Percentiles rank a stretch among this genome's conserved stretches.
phyloP scores from a whole-genome alignment of 2,329 filamentous ascomycete genomes.

The Fusarium mundagurra region DNA sequence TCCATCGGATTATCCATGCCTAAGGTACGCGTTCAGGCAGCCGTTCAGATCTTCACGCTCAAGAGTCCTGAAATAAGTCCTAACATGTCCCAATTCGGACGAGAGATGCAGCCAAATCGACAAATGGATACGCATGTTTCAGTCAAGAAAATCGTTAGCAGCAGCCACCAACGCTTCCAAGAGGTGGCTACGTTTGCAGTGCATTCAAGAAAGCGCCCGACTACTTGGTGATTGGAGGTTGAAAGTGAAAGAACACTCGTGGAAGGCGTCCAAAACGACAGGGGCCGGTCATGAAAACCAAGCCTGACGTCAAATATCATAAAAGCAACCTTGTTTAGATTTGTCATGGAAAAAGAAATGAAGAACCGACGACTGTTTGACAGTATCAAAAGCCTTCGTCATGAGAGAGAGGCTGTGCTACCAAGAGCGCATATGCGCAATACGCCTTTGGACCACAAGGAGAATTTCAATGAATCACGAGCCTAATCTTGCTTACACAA shows the following conservation, averaged over 20 bases:
- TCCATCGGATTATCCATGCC: neutral
- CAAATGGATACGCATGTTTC: neutral
- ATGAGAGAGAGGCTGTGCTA: neutral
- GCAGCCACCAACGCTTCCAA: neutral
- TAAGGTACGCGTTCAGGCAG: neutral
- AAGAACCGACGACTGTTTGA: neutral
- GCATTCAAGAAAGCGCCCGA: neutral
- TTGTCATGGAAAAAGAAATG: neutral
- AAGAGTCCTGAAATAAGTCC: neutral
- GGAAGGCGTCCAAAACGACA: neutral
- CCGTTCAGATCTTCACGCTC: neutral
- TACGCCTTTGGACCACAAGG: neutral
- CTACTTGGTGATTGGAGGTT: neutral
- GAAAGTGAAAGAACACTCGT: constrained; percentile 1
- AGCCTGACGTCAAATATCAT: neutral
- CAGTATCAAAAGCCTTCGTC: neutral
- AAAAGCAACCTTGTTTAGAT: neutral
- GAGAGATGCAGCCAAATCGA: neutral
- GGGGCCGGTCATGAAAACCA: neutral
- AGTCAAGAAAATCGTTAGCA: neutral
- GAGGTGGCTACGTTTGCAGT: neutral
- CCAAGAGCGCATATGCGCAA: neutral
- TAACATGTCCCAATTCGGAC: neutral
- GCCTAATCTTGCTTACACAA: neutral
- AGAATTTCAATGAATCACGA: neutral